Evolutionary conservation across 768 basidiomycete species (phyloP), one percentile per base, ranked within the genome.

Genomic region (Boletus bicolor): DNA sequence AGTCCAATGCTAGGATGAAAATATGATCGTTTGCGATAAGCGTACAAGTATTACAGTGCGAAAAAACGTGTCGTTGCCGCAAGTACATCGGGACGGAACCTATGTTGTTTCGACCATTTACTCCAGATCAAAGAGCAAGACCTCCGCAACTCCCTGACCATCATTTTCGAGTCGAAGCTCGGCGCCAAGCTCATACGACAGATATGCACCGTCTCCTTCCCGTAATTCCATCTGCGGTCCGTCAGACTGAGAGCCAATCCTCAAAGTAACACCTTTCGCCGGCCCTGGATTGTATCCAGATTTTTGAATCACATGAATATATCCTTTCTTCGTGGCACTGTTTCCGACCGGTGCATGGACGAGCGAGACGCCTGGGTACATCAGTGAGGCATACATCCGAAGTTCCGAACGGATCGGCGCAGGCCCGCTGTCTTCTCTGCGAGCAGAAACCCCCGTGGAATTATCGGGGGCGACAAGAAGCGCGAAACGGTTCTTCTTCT

Each of bases 141-240:
- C 76, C 73, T 96, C 93, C 0, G 85, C 89, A 12, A 77, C 77
- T 26, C 68, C 72, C 51, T 82, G 81, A 0, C 91, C 90, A 5
- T 79, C 75, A 61, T 92, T 95, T 69, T 81, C 79, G 3, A 86
- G 75, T 34, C 72, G 64, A 41, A 81, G 57, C 26, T 70, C 63
- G 0, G 61, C 58, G 1, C 60, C 60, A 26, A 59, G 70, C 2
- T 75, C 80, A 1, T 81, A 77, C 44, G 72, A 63, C 44, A 96
- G 69, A 70, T 93, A 98, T 12, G 86, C 85, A 0, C 92, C 93
- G 65, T 98, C 95, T 0, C 95, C 95, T 63, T 98, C 95, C 34
- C 81, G 80, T 51, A 96, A 70, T 38, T 79, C 83, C 4, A 84
- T 55, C 54, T 80, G 72, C 11, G 74, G 75, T 0, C 68, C 68